Conservation (phyloP, 164 flowering plant species). For the Kingdonia uniflora region DNA sequence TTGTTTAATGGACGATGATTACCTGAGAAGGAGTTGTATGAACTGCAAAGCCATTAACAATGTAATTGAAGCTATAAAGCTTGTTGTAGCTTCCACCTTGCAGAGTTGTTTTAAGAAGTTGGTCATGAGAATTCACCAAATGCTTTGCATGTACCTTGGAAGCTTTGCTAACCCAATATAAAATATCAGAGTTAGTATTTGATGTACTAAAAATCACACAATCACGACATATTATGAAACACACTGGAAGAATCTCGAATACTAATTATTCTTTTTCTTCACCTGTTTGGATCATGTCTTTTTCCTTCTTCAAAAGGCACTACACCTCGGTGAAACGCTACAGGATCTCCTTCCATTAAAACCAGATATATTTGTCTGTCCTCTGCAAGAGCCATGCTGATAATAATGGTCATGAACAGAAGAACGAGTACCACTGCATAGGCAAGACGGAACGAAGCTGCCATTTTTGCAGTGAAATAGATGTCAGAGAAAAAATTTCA, state of each 20-base stretch:
- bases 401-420: neutral
- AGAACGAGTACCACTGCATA: neutral
- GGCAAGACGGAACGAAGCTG: too few species aligned
- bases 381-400: constrained; percentile 22
- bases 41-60: constrained; percentile 75
- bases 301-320: constrained; percentile 9
- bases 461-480: neutral
- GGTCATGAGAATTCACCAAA: constrained; percentile 48
- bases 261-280: neutral
- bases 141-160: constrained; percentile 42
- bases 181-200: neutral
- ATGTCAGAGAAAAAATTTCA: neutral
- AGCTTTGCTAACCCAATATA: constrained; percentile 25
- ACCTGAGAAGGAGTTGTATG: constrained; percentile 75
- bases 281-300: constrained; percentile 27
- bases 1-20: neutral
- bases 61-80: constrained; percentile 83
- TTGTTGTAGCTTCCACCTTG: constrained; percentile 51
- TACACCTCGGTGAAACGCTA: constrained; percentile 36
- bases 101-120: constrained; percentile 42
- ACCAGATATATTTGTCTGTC: constrained; percentile 46
- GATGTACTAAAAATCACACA: too few species aligned
- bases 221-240: too few species aligned
- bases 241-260: too few species aligned
- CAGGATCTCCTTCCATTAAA: constrained; percentile 57